Conservation (phyloP, 2,329 filamentous ascomycete species). For the Arthrobotrys iridis region DNA sequence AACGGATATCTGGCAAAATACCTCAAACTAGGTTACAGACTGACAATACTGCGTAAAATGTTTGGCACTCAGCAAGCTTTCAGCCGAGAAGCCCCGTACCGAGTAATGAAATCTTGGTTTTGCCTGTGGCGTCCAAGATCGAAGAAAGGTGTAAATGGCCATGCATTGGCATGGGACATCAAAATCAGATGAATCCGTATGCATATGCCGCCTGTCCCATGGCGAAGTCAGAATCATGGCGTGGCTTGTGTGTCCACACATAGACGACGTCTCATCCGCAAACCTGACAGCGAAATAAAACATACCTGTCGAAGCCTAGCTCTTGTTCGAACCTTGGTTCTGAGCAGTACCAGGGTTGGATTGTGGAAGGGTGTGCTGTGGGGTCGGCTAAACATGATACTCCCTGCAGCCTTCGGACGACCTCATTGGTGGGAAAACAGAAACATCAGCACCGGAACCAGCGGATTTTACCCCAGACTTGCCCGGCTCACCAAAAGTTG, state of each 20-base stretch:
- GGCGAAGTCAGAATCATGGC: not conserved
- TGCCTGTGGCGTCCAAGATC: not conserved
- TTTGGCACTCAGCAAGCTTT: conserved; percentile 18
- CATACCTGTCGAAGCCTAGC: conserved; percentile 11
- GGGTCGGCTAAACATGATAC: conserved; percentile 36
- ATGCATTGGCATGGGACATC: conserved; percentile 3
- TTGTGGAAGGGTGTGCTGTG: not conserved
- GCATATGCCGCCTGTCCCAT: not conserved
- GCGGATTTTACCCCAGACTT: conserved; percentile 43
- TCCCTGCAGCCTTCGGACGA: conserved; percentile 2
- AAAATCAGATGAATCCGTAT: conserved; percentile 34
- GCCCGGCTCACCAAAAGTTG: conserved; percentile 16
- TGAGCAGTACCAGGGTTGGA: not conserved
- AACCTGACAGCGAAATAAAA: conserved; percentile 8
- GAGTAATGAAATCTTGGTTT: not conserved
- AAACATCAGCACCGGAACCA: conserved; percentile 7
- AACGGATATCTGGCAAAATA: conserved; percentile 15
- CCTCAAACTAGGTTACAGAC: conserved; percentile 4
- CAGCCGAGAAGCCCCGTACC: conserved; percentile 1
- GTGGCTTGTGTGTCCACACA: conserved; percentile 22
- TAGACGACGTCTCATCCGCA: not conserved
- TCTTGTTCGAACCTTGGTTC: conserved; percentile 24
- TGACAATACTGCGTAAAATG: not conserved
- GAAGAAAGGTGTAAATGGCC: not conserved
- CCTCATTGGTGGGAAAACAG: conserved; percentile 49